Conservation (phyloP, 2,329 filamentous ascomycete genomes). For the Fusarium xyrophilum region DNA sequence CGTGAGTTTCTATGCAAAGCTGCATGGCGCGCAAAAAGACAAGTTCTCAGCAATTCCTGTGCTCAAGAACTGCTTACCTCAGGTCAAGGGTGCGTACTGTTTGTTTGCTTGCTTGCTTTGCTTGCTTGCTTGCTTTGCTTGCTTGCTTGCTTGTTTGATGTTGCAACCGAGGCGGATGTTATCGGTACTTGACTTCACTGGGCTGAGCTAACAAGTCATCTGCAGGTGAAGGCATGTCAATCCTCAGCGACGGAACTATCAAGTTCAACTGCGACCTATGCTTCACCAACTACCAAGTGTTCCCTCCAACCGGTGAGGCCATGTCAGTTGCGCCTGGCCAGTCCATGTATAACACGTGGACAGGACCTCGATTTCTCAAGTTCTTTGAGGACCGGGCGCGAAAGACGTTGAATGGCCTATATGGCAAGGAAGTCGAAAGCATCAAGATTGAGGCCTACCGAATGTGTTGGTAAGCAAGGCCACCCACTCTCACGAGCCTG, state of each 20-base stretch:
- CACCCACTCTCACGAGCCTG: neutral
- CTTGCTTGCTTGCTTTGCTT: too few species aligned
- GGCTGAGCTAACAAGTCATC: slow-evolving; percentile 9
- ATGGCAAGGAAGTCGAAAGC: slow-evolving; percentile 50
- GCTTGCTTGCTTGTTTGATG: neutral
- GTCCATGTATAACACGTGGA: slow-evolving; percentile 52
- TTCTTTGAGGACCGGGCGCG: slow-evolving; percentile 54
- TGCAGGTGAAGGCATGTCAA: slow-evolving; percentile 53
- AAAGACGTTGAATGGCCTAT: slow-evolving; percentile 50
- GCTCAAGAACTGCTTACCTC: slow-evolving; percentile 53
- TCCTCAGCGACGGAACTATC: slow-evolving; percentile 57
- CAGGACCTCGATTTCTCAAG: slow-evolving; percentile 49
- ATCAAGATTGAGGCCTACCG: slow-evolving; percentile 52
- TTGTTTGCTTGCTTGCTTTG: too few species aligned
- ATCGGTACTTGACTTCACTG: neutral
- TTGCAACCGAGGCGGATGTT: slow-evolving; percentile 11
- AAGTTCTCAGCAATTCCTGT: slow-evolving; percentile 61
- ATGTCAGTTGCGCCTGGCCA: slow-evolving; percentile 60
- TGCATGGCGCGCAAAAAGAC: slow-evolving; percentile 53
- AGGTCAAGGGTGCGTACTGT: slow-evolving; percentile 51
- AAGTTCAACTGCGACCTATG: slow-evolving; percentile 69
- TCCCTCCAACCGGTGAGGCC: slow-evolving; percentile 55
- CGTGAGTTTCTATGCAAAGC: slow-evolving; percentile 51
- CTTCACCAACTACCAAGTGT: slow-evolving; percentile 60
- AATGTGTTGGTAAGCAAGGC: slow-evolving; percentile 53